These are phyloP conservation scores for Somion occarium DNA, from an alignment of 1,284 basidiomycete genomes.

Conservation along the genomic window DNA sequence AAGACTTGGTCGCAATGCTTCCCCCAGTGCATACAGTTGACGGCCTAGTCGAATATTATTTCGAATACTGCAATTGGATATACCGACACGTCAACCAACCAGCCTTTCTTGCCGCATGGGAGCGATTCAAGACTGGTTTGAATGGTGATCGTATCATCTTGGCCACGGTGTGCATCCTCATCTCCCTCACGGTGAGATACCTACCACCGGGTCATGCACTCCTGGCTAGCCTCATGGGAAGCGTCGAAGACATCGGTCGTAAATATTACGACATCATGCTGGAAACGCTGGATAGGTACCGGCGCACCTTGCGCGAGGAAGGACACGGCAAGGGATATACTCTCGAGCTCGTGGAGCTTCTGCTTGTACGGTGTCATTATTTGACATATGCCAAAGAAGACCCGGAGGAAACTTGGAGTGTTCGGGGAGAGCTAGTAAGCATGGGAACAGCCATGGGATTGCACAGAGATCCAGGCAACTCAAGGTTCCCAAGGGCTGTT, in stretches of 20 bases:
- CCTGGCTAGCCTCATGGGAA: constrained; percentile 40
- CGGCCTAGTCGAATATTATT: constrained; percentile 68
- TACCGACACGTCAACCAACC: constrained; percentile 68
- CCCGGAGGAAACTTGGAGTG: constrained; percentile 73
- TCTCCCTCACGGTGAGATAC: constrained; percentile 68
- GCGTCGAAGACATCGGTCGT: constrained; percentile 50
- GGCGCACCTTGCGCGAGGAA: constrained; percentile 44
- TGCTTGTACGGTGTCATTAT: constrained; percentile 66
- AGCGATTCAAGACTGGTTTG: constrained; percentile 60
- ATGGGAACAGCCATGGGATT: constrained; percentile 77
- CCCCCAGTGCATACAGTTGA: constrained; percentile 66
- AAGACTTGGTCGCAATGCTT: constrained; percentile 63
- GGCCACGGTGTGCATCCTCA: constrained; percentile 63
- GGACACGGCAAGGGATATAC: constrained; percentile 44
- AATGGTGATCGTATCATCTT: constrained; percentile 65
- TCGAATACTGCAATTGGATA: constrained; percentile 82
- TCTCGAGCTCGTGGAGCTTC: constrained; percentile 69
- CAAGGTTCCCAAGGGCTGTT: constrained; percentile 58
- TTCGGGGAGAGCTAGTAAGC: constrained; percentile 64
- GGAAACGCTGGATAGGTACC: constrained; percentile 58
- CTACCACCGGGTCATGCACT: constrained; percentile 61
- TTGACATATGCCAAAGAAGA: constrained; percentile 67
- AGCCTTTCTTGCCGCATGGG: constrained; percentile 61
- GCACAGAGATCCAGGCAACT: constrained; percentile 74
- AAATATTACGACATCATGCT: constrained; percentile 67